Percentiles rank a stretch among this genome's conserved stretches.
These are phyloP conservation scores for Neocatenulostroma microsporum DNA, from an alignment of 2,329 filamentous ascomycete species.

Conservation along the genomic window DNA sequence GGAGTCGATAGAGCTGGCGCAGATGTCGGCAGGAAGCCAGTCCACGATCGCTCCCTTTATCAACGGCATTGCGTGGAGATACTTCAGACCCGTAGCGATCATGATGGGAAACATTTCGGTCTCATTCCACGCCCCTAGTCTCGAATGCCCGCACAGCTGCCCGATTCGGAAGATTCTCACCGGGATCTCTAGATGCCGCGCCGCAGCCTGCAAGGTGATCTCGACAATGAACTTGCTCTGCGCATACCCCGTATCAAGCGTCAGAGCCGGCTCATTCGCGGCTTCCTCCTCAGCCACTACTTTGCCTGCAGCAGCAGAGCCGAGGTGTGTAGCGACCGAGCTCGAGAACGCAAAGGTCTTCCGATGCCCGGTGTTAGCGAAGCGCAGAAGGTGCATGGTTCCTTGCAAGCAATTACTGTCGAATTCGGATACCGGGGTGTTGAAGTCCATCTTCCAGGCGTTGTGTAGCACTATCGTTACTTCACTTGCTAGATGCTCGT, in stretches of 20 bases:
- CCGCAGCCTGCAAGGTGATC: background rate
- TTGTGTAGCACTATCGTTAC: background rate
- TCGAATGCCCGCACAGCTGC: background rate
- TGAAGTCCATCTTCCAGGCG: background rate
- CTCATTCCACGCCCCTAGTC: background rate
- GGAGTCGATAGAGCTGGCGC: background rate
- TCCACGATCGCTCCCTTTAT: background rate
- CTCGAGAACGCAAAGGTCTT: constrained; percentile 1
- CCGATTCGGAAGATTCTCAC: background rate
- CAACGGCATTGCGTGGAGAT: background rate
- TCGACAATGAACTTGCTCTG: constrained; percentile 5
- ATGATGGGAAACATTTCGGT: background rate
- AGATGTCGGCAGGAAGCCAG: background rate
- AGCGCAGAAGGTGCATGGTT: constrained; percentile 1
- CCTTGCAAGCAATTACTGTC: constrained; percentile 2
- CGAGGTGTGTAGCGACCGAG: background rate
- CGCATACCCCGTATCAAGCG: constrained; percentile 2
- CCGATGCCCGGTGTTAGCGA: background rate
- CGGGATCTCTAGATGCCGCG: background rate
- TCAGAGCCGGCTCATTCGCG: background rate
- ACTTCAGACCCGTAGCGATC: background rate
- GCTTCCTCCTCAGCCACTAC: background rate
- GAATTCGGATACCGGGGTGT: constrained; percentile 1
- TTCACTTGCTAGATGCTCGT: background rate
- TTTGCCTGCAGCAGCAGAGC: background rate